Percentiles rank a stretch among this genome's conserved stretches.
phyloP scores from a whole-genome alignment of 345 rosid species.

The Rhodamnia argentea region DNA sequence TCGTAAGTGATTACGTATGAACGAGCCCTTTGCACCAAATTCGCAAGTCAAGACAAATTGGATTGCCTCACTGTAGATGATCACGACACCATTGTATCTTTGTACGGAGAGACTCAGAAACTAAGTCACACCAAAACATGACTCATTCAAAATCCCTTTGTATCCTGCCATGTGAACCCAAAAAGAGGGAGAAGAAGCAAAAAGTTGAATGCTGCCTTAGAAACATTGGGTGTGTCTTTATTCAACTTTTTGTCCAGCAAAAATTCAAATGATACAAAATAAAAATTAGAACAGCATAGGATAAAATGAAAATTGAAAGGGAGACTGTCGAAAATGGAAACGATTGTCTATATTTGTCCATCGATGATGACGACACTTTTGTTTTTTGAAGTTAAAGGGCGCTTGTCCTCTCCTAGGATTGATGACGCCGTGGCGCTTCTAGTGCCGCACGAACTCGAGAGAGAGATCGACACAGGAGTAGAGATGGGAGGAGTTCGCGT shows the following conservation, averaged over 20 bases:
- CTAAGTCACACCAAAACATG: neutral
- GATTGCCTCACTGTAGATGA: neutral
- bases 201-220: neutral
- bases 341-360: neutral
- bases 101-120: neutral
- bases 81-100: neutral
- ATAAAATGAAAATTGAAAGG: neutral
- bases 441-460: too few species aligned
- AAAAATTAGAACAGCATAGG: neutral
- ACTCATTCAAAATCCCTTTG: neutral
- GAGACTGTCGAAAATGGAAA: neutral
- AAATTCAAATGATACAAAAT: neutral
- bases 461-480: too few species aligned
- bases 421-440: neutral
- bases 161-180: neutral
- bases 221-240: neutral
- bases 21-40: neutral
- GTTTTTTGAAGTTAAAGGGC: neutral
- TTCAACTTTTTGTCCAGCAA: neutral
- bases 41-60: neutral
- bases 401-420: neutral
- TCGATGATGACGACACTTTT: neutral
- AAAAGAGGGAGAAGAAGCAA: neutral
- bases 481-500: too few species aligned
- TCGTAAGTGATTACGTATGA: neutral